Evolutionary conservation across 1,139 yeast genomes (phyloP), one percentile per base, ranked within the genome.

Genomic region (Pneumocystis murina): DNA sequence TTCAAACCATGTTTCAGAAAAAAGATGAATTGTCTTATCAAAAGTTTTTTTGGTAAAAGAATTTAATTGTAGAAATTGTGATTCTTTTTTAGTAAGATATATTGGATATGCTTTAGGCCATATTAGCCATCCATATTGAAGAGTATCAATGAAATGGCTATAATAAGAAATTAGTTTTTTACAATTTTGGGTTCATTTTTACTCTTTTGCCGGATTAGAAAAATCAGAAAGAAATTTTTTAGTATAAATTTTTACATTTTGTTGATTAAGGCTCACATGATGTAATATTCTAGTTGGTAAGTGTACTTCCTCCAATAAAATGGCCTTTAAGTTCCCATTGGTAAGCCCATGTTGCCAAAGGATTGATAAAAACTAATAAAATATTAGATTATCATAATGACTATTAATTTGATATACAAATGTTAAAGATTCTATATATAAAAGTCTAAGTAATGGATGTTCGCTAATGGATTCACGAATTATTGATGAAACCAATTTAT

Each of bases 51-150:
- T 64, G 65, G 85, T 86, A 3, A 70, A 64, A 0, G 74, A 76
- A 3, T 72, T 73, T 54, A 82, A 75, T 12, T 74, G 70, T 39
- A 80, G 68, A 1, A 75, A 73, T 8, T 71, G 68, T 5, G 73
- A 67, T 1, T 64, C 60, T 28, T 66, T 63, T 8, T 71, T 70
- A 2, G 73, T 72, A 24, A 75, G 73, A 14, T 82, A 77, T 0
- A 81, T 94, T 40, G 74, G 72, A 74, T 87, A 72, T 0, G 75
- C 68, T 12, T 81, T 75, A 20, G 85, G 88, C 96, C 97, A 89
- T 62, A 86, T 85, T 20, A 87, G 74, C 85, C 94, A 87, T 0
- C 97, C 96, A 14, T 76, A 75, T 70, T 77, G 78, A 2, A 80
- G 76, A 64, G 79, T 81, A 40, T 79, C 78, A 70, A 86, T 92